A percentile compares a stretch with the other conserved stretches of the same genome.
These are phyloP conservation scores for Magnaporthiopsis poae DNA, from an alignment of 2,329 filamentous ascomycete species.

Conservation along the genomic window DNA sequence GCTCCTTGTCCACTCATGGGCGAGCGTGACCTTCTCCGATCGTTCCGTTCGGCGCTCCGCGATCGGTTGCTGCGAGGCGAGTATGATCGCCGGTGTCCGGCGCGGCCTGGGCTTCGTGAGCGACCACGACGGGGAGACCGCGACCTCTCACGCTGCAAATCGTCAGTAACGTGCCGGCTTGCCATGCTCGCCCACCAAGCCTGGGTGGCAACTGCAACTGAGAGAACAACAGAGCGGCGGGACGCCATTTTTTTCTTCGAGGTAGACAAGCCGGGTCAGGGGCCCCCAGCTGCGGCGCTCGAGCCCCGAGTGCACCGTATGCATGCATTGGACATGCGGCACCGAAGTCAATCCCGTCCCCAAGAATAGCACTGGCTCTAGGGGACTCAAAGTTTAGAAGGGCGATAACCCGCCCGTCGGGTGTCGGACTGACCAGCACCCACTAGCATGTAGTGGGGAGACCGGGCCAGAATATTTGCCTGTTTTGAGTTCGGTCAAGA, in stretches of 20 bases:
- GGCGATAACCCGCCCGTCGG: not conserved
- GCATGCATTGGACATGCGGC: not conserved
- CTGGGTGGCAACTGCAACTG: not conserved
- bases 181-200: not conserved
- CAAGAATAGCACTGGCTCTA: not conserved
- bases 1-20: constrained; percentile 72
- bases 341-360: not conserved
- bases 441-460: not conserved
- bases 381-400: not conserved
- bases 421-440: not conserved
- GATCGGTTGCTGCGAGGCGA: constrained; percentile 66
- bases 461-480: not conserved
- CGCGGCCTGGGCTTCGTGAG: constrained; percentile 70
- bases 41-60: constrained; percentile 67
- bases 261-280: not conserved
- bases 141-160: constrained; percentile 67
- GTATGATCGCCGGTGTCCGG: constrained; percentile 63
- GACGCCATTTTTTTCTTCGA: not conserved
- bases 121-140: constrained; percentile 68
- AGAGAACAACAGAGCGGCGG: not conserved
- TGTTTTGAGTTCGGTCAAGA: not conserved
- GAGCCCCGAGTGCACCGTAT: not conserved
- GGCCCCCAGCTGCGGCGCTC: not conserved
- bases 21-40: constrained; percentile 66
- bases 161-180: constrained; percentile 19